Base-by-base conservation (phyloP, 352 stramenopile genomes). In the Aphanomyces cochlioides region DNA sequence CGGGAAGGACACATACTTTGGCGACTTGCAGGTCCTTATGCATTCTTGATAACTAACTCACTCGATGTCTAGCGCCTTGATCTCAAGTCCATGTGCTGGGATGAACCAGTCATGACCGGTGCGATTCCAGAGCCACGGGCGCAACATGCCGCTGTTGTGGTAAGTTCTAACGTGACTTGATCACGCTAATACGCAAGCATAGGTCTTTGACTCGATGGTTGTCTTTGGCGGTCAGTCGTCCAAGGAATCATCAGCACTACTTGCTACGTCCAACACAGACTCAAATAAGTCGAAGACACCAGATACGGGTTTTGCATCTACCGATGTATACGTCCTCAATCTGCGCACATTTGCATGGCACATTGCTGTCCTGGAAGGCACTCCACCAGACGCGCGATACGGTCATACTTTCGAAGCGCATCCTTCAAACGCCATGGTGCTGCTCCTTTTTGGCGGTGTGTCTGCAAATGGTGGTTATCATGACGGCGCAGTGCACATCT, bases 1-100 rank as follows among this genome's bases (percentile, higher is more conserved):
- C 6, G 43, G 43, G 13, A 67, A 67, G 19, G 59, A 67, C 43
- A 21, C 40, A 40, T 67, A 67, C 19, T 67, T 67, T 67, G 59
- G 41, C 40, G 59, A 67, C 59, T 36, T 67, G 1, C 54, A 61
- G 50, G 50, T 58, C n/a, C 50, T 58, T 21, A 34, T 58, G n/a
- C 28, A 10, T 58, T 10, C 37, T 58, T 34, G 8, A 21, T 3
- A 19, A 38, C 50, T 4, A 38, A 8, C 28, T 58, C n/a, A 10
- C 37, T 10, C 8, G 7, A 21, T 8, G n/a, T 38, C 39, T 28
- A 66, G 41, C 59, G 59, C 10, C 59, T 67, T 45, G 59, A 67
- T 45, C 43, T 67, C 12, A 37, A 48, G 10, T 36, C 59, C 3
- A 40, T 67, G 59, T 67, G 59, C 59, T 67, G 59, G 59, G 28